A percentile compares a stretch with the other conserved stretches of the same genome.
These are phyloP conservation scores for Pythium vanterpoolii DNA, from an alignment of 352 stramenopile species.

Conservation along the genomic window DNA sequence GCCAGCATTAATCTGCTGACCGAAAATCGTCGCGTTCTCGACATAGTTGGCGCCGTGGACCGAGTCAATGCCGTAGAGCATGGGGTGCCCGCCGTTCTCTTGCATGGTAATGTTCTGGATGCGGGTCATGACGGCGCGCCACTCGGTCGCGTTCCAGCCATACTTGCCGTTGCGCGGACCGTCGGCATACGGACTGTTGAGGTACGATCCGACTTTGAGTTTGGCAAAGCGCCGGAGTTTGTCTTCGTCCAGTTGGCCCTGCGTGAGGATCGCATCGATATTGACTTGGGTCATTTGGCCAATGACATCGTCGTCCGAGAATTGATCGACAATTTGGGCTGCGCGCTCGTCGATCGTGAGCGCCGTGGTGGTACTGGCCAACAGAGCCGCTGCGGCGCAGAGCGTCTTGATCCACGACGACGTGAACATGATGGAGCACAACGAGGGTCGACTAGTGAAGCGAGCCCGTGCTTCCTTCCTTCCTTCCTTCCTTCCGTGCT, in stretches of 20 bases:
- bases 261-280: conserved; percentile 54
- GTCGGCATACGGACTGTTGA: conserved; percentile 25
- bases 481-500: too few relatives aligned
- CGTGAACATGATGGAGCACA: conserved; percentile 26
- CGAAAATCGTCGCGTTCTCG: conserved; percentile 54
- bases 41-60: conserved; percentile 76
- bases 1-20: conserved; percentile 74
- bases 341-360: conserved; percentile 33
- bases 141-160: conserved; percentile 47
- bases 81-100: conserved; percentile 37
- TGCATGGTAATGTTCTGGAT: conserved; percentile 52
- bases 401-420: conserved; percentile 28
- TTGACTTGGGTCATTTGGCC: conserved; percentile 87
- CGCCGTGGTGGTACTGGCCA: conserved; percentile 16
- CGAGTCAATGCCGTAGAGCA: conserved; percentile 72
- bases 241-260: conserved; percentile 43
- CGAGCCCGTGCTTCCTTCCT: too few relatives aligned
- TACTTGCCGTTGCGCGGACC: conserved; percentile 43
- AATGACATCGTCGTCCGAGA: conserved; percentile 53
- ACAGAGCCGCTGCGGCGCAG: conserved; percentile 21
- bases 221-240: conserved; percentile 41
- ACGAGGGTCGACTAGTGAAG: too few relatives aligned
- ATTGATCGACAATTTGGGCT: conserved; percentile 38
- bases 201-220: conserved; percentile 28
- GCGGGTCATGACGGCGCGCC: conserved; percentile 36